phyloP scores from a whole-genome alignment of 2,329 filamentous ascomycete species.

The Westerdykella sp. region DNA sequence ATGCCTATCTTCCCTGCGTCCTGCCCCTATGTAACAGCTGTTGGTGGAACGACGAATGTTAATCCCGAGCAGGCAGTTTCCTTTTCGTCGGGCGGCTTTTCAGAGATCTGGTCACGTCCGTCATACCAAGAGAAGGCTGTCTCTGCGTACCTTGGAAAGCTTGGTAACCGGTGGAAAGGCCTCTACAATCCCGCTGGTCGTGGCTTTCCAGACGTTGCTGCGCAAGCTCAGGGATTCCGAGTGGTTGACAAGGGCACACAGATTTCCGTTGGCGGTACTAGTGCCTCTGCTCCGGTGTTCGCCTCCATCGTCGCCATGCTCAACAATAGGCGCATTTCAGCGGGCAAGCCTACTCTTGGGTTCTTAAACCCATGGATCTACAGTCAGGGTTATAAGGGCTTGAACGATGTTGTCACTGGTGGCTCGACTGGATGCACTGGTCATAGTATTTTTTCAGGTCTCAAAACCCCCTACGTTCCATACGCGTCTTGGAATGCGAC shows the following conservation, averaged over 20 bases:
- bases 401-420: constrained; percentile 47
- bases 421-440: constrained; percentile 44
- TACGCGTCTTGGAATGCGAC: constrained; percentile 49
- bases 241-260: constrained; percentile 31
- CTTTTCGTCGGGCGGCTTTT: constrained; percentile 44
- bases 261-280: constrained; percentile 33
- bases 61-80: constrained; percentile 36
- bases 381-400: constrained; percentile 36
- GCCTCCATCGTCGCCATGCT: constrained; percentile 34
- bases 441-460: constrained; percentile 32
- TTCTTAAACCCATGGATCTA: constrained; percentile 42
- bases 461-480: constrained; percentile 36
- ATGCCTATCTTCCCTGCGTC: constrained; percentile 43
- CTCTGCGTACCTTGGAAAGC: constrained; percentile 33
- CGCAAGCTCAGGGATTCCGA: constrained; percentile 32
- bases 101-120: constrained; percentile 39
- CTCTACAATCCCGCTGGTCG: constrained; percentile 41
- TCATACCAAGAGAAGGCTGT: constrained; percentile 41
- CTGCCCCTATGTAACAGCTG: constrained; percentile 45
- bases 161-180: constrained; percentile 37
- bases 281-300: constrained; percentile 36
- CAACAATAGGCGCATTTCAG: constrained; percentile 35
- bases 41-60: constrained; percentile 39
- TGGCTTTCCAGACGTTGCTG: constrained; percentile 43
- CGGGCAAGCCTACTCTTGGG: constrained; percentile 31